Percentiles rank a stretch among this genome's conserved stretches.
Evolutionary conservation across 345 rosid genomes (phyloP).

Genomic region (Aquilaria malaccensis): DNA sequence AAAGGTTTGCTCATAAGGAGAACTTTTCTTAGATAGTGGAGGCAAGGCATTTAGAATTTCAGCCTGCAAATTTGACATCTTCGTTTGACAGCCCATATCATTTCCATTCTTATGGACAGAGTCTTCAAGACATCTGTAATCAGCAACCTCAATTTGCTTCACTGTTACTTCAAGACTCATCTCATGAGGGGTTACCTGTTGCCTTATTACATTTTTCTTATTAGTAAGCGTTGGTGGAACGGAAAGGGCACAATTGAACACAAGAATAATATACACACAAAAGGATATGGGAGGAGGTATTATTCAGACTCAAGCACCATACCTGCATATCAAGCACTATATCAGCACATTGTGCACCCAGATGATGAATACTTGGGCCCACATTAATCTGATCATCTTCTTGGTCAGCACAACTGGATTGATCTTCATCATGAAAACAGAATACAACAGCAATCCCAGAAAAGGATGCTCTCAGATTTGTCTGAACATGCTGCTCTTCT

Average conservation of each 20-base stretch:
- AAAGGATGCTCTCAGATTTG: slow-evolving; percentile 51
- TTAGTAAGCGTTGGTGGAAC: slow-evolving; percentile 14
- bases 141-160: slow-evolving; percentile 52
- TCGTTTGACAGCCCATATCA: slow-evolving; percentile 21
- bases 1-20: slow-evolving; percentile 23
- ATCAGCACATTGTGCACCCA: slow-evolving; percentile 62
- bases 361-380: slow-evolving; percentile 41
- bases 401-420: slow-evolving; percentile 16
- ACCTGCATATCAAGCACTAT: slow-evolving; percentile 68
- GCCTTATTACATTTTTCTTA: slow-evolving; percentile 28
- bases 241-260: too few relatives aligned
- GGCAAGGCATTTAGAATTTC: slow-evolving; percentile 66
- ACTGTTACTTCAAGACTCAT: slow-evolving; percentile 62
- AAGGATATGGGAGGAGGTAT: slow-evolving; percentile 8
- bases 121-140: slow-evolving; percentile 31
- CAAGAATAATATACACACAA: background rate
- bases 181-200: slow-evolving; percentile 74
- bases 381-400: slow-evolving; percentile 21
- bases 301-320: slow-evolving; percentile 23
- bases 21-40: slow-evolving; percentile 25
- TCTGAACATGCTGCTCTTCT: slow-evolving; percentile 82
- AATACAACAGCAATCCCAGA: slow-evolving; percentile 62
- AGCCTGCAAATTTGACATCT: slow-evolving; percentile 47
- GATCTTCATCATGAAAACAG: slow-evolving; percentile 59
- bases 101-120: slow-evolving; percentile 12